Conservation (phyloP, 768 basidiomycete species). For the Leucocoprinus birnbaumii region DNA sequence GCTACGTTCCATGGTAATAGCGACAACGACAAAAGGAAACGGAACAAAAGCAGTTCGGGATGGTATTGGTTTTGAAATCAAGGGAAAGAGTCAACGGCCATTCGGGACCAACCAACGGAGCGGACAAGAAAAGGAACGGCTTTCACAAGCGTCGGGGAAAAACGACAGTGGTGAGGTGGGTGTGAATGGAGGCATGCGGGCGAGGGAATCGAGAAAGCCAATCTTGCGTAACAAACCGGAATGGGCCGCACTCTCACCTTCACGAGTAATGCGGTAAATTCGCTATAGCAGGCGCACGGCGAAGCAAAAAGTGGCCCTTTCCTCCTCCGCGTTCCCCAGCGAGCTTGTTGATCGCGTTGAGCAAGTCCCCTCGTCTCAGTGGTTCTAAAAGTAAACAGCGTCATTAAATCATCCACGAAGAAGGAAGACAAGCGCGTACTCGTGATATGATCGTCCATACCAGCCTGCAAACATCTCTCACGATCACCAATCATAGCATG, state of each 20-base stretch:
- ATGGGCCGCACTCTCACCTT: background rate
- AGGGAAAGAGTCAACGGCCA: conserved; percentile 1
- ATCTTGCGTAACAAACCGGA: background rate
- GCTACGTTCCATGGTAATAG: too few relatives aligned
- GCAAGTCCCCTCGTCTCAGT: conserved; percentile 70
- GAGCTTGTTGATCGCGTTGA: conserved; percentile 81
- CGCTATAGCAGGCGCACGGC: conserved; percentile 27
- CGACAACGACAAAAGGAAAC: too few relatives aligned
- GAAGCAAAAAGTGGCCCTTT: conserved; percentile 32
- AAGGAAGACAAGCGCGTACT: conserved; percentile 42
- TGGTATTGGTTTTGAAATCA: too few relatives aligned
- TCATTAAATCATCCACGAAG: background rate
- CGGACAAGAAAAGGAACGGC: background rate
- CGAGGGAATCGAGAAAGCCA: background rate
- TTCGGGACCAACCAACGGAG: background rate
- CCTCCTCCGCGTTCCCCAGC: conserved; percentile 55
- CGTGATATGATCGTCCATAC: conserved; percentile 77
- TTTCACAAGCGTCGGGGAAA: background rate
- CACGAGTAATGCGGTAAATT: conserved; percentile 10
- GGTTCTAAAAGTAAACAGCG: conserved; percentile 50
- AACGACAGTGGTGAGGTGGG: too few relatives aligned
- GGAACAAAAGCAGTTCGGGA: too few relatives aligned
- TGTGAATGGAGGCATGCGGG: background rate
- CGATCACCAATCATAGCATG: conserved; percentile 92
- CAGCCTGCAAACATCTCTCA: conserved; percentile 46